Base-by-base conservation (phyloP, 2,329 filamentous ascomycete genomes). In the Fusarium armeniacum region DNA sequence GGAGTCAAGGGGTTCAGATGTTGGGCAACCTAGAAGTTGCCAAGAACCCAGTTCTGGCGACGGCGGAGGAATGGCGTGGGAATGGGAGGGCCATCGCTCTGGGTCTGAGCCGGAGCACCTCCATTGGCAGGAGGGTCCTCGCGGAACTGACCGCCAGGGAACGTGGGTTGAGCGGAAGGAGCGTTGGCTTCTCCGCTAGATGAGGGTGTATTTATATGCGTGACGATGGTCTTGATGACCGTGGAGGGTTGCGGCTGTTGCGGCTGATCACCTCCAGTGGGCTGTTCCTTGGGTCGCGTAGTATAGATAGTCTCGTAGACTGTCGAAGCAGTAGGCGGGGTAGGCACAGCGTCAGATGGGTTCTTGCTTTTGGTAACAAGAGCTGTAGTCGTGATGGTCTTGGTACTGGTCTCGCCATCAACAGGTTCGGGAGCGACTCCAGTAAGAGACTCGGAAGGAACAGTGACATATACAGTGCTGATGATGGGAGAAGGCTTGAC, bases 401-500 rank as follows among this genome's bases (percentile, higher is more conserved):
- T 62, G 47, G 72, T 73, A 24, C 61, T 70, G 22, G 33, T 56
- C 40, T 56, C 54, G n/a, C 56, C 61, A 49, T 65, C 41, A 11
- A 53, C 69, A n/a, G 59, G 55, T n/a, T 52, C 58, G 26, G 40
- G 54, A 22, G 43, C 24, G 28, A 47, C 58, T 38, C 38, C 71
- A 55, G 56, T 62, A 43, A 56, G 38, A 35, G 61, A 60, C 30
- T 61, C 59, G 20, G 76, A 75, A 11, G 78, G 79, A 16, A 81
- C 73, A n/a, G 80, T 83, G 26, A 72, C 66, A 49, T 74, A 75
- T 62, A 79, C 78, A 24, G 80, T 76, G 1, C 78, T 80, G n/a
- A 79, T 62, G 11, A 82, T 75, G 3, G 82, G 81, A n/a, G 76
- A 77, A 3, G 81, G 76, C 10, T 76, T 75, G 46, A 81, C 78